A percentile compares a stretch with the other conserved stretches of the same genome.
These are phyloP conservation scores for Yarrowia galli DNA, from an alignment of 1,139 yeast species.

Conservation along the genomic window DNA sequence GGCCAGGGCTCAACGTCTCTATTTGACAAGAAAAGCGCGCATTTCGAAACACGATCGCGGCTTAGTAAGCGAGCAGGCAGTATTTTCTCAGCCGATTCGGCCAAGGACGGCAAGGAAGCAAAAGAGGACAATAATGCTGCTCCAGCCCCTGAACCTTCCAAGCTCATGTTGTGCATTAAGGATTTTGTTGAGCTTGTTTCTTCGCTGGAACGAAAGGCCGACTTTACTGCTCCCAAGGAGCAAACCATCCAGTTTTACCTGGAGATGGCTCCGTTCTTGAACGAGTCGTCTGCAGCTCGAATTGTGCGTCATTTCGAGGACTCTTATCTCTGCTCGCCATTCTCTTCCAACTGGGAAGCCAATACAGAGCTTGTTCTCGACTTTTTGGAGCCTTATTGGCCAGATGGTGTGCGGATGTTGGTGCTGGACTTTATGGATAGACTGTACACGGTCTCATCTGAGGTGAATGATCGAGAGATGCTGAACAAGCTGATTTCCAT, in stretches of 20 bases:
- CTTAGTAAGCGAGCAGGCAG: slow-evolving; percentile 27
- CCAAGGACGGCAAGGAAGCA: slow-evolving; percentile 10
- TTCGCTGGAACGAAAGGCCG: slow-evolving; percentile 15
- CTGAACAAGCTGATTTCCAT: slow-evolving; percentile 42
- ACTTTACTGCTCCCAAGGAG: slow-evolving; percentile 57
- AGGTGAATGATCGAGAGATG: slow-evolving; percentile 42
- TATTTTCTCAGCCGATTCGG: slow-evolving; percentile 15
- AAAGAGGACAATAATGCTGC: slow-evolving; percentile 11
- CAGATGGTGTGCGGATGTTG: slow-evolving; percentile 53
- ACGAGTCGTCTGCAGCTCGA: slow-evolving; percentile 53
- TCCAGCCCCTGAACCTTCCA: slow-evolving; percentile 5
- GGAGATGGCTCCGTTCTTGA: slow-evolving; percentile 52
- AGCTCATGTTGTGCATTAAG: slow-evolving; percentile 27
- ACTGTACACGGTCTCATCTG: slow-evolving; percentile 49
- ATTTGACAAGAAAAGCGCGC: slow-evolving; percentile 21
- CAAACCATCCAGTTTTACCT: slow-evolving; percentile 57
- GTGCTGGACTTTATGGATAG: slow-evolving; percentile 57
- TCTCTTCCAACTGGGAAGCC: slow-evolving; percentile 62
- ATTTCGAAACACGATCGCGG: slow-evolving; percentile 5
- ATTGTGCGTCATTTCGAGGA: slow-evolving; percentile 59
- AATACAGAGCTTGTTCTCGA: slow-evolving; percentile 58
- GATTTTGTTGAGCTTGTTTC: slow-evolving; percentile 33
- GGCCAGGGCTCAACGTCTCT: slow-evolving; percentile 25
- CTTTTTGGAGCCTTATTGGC: slow-evolving; percentile 49
- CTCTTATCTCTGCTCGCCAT: slow-evolving; percentile 62